phyloP scores from a whole-genome alignment of 768 basidiomycete species.

The Cyclocybe cylindracea region DNA sequence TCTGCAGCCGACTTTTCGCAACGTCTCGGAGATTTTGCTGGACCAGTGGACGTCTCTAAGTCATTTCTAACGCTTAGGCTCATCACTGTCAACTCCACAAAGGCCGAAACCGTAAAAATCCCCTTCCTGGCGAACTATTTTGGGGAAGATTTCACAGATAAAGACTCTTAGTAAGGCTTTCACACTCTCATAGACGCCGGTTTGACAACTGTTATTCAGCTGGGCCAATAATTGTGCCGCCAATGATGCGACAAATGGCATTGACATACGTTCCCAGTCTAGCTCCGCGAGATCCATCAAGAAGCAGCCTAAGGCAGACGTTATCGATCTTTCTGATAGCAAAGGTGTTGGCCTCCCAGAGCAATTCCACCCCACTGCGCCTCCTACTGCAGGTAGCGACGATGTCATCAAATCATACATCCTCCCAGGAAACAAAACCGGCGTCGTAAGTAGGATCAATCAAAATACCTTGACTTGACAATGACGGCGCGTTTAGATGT shows the following conservation, averaged over 20 bases:
- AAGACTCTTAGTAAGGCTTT: conserved; percentile 47
- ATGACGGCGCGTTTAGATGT: conserved; percentile 41
- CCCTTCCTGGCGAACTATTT: conserved; percentile 53
- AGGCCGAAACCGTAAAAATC: conserved; percentile 47
- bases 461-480: no score
- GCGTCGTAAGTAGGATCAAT: conserved; percentile 45
- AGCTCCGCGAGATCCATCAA: conserved; percentile 8
- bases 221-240: conserved; percentile 63
- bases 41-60: conserved; percentile 48
- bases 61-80: conserved; percentile 49
- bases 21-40: conserved; percentile 56
- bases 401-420: conserved; percentile 59
- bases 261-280: conserved; percentile 11
- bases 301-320: conserved; percentile 36
- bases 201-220: conserved; percentile 29
- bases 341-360: conserved; percentile 46
- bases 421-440: conserved; percentile 55
- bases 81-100: conserved; percentile 45
- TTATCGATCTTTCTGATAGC: conserved; percentile 42
- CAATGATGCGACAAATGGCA: conserved; percentile 25
- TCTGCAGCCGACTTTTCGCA: conserved; percentile 51
- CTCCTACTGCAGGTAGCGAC: conserved; percentile 43
- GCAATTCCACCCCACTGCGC: conserved; percentile 47
- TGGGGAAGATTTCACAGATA: conserved; percentile 52
- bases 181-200: background rate